Base-by-base conservation (phyloP, 768 basidiomycete species). In the Rhodotorula sphaerocarpa region DNA sequence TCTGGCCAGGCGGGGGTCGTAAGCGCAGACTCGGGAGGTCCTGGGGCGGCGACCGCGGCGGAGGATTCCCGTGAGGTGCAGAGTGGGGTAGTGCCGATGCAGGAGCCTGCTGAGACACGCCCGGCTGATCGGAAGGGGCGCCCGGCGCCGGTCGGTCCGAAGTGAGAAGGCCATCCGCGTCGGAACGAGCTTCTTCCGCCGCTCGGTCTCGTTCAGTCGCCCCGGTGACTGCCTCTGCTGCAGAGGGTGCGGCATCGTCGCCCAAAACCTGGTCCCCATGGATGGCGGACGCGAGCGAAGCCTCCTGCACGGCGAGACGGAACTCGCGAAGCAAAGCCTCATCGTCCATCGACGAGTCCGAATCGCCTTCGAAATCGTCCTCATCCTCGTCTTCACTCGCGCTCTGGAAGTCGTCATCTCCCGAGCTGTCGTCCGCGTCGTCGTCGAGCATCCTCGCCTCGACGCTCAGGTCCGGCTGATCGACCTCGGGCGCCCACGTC, bases 401-500 rank as follows among this genome's bases (percentile, higher is more conserved):
- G 3, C 1, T n/a, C n/a, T n/a, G n/a, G n/a, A n/a, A 42, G 7
- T 21, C 52, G 25, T 36, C 30, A 7, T 12, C 41, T 2, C 10
- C 23, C 27, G 50, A 39, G 3, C 27, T 42, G 25, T 65, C 61
- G 12, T 57, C 61, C 12, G 34, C 57, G 21, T n/a, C 53, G 5
- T 41, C 48, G 27, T 59, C 57, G 5, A 6, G 0, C 14, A 0
- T 43, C 27, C 41, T 21, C 20, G 43, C 42, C n/a, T 50, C 54
- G 36, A 0, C 20, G 44, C 25, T 31, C 3, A 46, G 18, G 41
- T 52, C 43, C 20, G 50, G 50, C 23, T 18, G 43, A 25, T 39
- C 44, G 23, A 48, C 43, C 44, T 59, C 59, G 21, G 9, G 43
- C 28, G 33, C 48, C 58, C 63, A 65, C 58, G 34, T 43, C 1